These are phyloP conservation scores for Ophiostoma piceae DNA, from an alignment of 2,329 filamentous ascomycete genomes.

Conservation along the genomic window DNA sequence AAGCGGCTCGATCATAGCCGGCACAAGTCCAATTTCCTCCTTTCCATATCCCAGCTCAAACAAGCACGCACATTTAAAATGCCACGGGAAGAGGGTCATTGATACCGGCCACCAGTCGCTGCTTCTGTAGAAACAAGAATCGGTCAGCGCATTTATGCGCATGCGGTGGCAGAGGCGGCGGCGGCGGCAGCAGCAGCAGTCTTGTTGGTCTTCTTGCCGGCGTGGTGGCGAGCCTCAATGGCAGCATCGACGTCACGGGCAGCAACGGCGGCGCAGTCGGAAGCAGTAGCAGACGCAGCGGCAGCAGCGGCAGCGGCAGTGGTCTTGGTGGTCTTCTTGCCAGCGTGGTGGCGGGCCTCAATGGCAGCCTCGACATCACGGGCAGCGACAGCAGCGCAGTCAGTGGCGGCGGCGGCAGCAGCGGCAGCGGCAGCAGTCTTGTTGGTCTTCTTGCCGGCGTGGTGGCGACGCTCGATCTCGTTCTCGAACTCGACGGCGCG, in stretches of 20 bases:
- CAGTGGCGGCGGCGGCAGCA: constrained; percentile 3
- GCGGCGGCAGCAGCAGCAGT: neutral
- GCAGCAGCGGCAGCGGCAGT: neutral
- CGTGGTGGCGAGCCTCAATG: constrained; percentile 18
- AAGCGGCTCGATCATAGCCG: neutral
- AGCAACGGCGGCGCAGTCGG: neutral
- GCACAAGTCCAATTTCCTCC: neutral
- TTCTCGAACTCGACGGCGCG: constrained; percentile 6
- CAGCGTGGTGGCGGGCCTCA: constrained; percentile 17
- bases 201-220: constrained; percentile 16
- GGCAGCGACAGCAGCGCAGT: neutral
- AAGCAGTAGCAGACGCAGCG: neutral
- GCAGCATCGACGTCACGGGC: constrained; percentile 11
- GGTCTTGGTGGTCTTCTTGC: constrained; percentile 17
- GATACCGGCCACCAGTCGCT: neutral
- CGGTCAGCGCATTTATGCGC: neutral
- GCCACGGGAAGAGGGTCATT: neutral
- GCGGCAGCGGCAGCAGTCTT: neutral
- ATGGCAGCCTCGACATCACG: constrained; percentile 15
- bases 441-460: constrained; percentile 18
- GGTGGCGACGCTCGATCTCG: constrained; percentile 16
- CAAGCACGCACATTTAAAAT: neutral
- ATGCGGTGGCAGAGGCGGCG: neutral
- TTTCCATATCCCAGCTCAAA: neutral
- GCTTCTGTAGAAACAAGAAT: no score